Conservation (phyloP, 73 alveolate species). For the Paramecium biaurelia region DNA sequence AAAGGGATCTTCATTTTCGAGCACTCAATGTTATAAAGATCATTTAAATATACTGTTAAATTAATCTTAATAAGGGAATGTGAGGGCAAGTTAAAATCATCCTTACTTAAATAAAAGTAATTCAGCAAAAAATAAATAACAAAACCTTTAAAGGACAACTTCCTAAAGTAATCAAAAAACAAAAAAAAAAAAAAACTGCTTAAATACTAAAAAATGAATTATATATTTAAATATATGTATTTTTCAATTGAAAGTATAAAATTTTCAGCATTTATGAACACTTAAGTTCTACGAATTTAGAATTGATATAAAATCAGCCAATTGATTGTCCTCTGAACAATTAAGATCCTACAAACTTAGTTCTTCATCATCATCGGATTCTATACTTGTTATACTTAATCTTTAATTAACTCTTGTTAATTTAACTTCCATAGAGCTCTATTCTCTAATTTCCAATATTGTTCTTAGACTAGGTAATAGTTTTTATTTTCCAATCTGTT, state of each 20-base stretch:
- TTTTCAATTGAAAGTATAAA: no score
- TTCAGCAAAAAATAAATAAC: no score
- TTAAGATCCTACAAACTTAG: background rate
- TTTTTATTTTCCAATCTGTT: background rate
- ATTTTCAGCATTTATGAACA: constrained; percentile 27
- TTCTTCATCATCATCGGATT: background rate
- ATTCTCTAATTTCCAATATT: constrained; percentile 12
- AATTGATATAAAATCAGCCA: background rate
- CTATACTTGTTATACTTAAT: background rate
- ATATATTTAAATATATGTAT: no score
- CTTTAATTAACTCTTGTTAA: background rate
- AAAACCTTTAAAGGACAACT: background rate
- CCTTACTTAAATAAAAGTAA: no score
- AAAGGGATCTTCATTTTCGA: background rate
- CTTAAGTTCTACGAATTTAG: background rate
- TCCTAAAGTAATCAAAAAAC: background rate
- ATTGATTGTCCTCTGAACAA: background rate
- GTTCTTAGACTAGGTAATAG: constrained; percentile 26
- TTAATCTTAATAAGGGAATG: background rate
- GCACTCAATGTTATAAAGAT: background rate
- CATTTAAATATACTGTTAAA: background rate
- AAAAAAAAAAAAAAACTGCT: background rate
- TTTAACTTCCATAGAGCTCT: background rate
- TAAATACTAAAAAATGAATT: background rate
- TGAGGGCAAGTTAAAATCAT: no score